Percentiles rank a stretch among this genome's conserved stretches.
Evolutionary conservation across 257 asterid species (phyloP).

Genomic region (Petunia axillaris): DNA sequence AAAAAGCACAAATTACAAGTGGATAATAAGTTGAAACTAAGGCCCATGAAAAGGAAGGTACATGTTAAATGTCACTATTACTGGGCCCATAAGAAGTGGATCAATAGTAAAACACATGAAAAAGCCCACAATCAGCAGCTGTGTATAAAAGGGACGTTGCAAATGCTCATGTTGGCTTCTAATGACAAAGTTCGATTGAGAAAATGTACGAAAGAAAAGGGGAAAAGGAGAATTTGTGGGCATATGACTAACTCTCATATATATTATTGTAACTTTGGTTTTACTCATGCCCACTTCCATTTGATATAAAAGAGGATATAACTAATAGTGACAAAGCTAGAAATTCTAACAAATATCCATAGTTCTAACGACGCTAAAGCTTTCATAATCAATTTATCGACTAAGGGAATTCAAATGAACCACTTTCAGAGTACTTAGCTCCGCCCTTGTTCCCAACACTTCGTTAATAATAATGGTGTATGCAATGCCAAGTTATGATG

Average conservation of each 20-base stretch:
- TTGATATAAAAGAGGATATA: conserved; percentile 27
- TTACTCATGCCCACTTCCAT: conserved; percentile 34
- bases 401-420: no score
- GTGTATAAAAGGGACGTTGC: conserved; percentile 5
- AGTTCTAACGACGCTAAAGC: no score
- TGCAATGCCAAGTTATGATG: not conserved
- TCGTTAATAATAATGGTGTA: not conserved
- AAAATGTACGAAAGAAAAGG: conserved; percentile 15
- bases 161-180: not conserved
- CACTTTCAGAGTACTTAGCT: no score
- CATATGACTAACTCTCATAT: conserved; percentile 5
- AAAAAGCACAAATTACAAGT: conserved; percentile 25
- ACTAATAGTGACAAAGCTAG: no score
- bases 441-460: not conserved
- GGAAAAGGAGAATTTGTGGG: not conserved
- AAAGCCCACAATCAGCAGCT: conserved; percentile 27
- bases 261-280: conserved; percentile 23
- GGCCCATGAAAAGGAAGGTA: conserved; percentile 30
- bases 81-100: conserved; percentile 24
- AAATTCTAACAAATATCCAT: no score
- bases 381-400: no score
- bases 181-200: conserved; percentile 6
- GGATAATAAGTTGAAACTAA: conserved; percentile 19
- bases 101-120: conserved; percentile 12
- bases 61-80: conserved; percentile 20